Percentiles rank a stretch among this genome's conserved stretches.
These are phyloP conservation scores for Verticillium zaregamsianum DNA, from an alignment of 2,329 filamentous ascomycete species.

Conservation along the genomic window DNA sequence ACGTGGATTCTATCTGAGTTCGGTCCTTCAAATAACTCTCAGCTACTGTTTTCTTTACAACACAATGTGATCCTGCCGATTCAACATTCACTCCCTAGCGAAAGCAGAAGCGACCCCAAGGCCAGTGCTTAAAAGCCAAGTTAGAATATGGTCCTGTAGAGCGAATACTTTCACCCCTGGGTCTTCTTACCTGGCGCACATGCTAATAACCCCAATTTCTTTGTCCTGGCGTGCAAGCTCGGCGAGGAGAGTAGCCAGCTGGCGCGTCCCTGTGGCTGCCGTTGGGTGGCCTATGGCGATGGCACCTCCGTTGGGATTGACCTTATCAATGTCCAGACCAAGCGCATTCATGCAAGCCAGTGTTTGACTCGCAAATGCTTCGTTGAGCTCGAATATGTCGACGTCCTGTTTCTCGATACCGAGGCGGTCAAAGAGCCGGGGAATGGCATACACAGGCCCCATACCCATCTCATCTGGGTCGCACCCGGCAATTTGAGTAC, in stretches of 20 bases:
- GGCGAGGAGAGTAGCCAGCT: background rate
- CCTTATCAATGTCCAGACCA: conserved; percentile 28
- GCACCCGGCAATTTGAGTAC: conserved; percentile 59
- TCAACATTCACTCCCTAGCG: background rate
- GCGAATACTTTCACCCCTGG: background rate
- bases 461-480: conserved; percentile 63
- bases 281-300: conserved; percentile 1
- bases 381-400: background rate
- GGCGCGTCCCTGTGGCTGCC: background rate
- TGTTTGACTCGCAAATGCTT: background rate
- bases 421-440: background rate
- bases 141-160: background rate
- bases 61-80: background rate
- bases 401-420: background rate
- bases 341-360: background rate
- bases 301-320: conserved; percentile 4
- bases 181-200: conserved; percentile 1
- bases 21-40: too few species aligned
- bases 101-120: background rate
- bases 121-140: background rate
- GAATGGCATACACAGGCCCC: background rate
- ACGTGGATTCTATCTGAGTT: too few species aligned
- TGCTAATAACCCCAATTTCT: background rate
- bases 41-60: too few species aligned
- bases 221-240: background rate